Percentiles rank a stretch among this genome's conserved stretches.
Evolutionary conservation across 257 asterid species (phyloP).

Genomic region (Ehretia macrophylla): DNA sequence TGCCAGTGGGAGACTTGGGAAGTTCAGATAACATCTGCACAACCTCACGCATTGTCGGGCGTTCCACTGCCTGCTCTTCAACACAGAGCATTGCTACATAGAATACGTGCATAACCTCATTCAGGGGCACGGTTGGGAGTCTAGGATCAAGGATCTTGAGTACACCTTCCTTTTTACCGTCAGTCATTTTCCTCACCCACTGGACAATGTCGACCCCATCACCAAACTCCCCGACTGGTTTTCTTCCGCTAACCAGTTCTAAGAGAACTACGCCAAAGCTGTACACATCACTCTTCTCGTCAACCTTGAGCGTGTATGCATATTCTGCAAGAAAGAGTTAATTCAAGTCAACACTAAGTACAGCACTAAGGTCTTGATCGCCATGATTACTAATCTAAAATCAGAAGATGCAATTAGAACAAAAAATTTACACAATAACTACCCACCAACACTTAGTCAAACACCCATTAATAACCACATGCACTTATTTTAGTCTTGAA

Average conservation of each 20-base stretch:
- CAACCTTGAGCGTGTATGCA: constrained; percentile 94
- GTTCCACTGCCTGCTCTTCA: constrained; percentile 88
- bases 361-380: too few species aligned
- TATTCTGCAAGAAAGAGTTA: constrained; percentile 45
- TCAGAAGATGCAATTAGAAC: background rate
- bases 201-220: constrained; percentile 98
- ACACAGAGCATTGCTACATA: constrained; percentile 96
- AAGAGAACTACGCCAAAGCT: constrained; percentile 90
- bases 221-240: constrained; percentile 94
- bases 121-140: constrained; percentile 72
- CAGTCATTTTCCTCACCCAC: constrained; percentile 89
- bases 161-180: constrained; percentile 76
- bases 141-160: constrained; percentile 75
- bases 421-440: background rate
- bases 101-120: constrained; percentile 87
- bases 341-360: background rate
- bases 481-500: background rate
- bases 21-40: constrained; percentile 90
- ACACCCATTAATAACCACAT: background rate
- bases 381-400: background rate
- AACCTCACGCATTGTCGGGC: constrained; percentile 97
- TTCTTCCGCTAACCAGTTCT: constrained; percentile 76
- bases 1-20: constrained; percentile 47
- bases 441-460: constrained; percentile 2
- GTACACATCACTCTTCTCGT: constrained; percentile 97